phyloP scores from a whole-genome alignment of 75 land plant genomes.

The Cryptomeria japonica region DNA sequence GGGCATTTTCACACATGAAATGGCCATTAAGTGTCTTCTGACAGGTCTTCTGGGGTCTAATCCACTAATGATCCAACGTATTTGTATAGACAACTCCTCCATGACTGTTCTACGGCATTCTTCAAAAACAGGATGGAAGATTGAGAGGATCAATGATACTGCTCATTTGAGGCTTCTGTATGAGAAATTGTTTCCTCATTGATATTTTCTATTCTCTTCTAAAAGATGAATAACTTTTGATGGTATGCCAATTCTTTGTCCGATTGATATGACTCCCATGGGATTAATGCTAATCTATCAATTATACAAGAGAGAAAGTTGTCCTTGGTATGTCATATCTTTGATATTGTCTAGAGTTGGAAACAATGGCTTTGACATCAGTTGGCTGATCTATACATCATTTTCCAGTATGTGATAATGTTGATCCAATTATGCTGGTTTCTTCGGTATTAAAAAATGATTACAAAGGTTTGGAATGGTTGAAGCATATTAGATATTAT shows the following conservation, averaged over 20 bases:
- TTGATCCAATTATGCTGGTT: neutral
- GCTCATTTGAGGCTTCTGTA: slow-evolving; percentile 83
- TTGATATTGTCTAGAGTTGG: neutral
- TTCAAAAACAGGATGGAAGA: slow-evolving; percentile 74
- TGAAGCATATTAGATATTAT: neutral
- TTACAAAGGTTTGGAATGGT: neutral
- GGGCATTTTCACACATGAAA: slow-evolving; percentile 75
- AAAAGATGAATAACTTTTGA: neutral
- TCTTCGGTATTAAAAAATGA: neutral
- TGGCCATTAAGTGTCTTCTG: slow-evolving; percentile 79
- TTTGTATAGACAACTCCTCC: slow-evolving; percentile 81
- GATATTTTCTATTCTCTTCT: slow-evolving; percentile 3
- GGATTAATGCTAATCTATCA: neutral
- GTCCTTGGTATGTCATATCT: neutral
- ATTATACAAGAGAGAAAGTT: neutral
- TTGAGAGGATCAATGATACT: slow-evolving; percentile 76
- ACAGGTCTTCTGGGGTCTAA: slow-evolving; percentile 67
- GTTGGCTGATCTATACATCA: slow-evolving; percentile 7
- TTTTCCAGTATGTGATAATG: neutral
- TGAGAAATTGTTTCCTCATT: slow-evolving; percentile 14
- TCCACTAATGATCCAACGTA: slow-evolving; percentile 53
- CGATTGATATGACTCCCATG: neutral
- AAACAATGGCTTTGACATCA: neutral
- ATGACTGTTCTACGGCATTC: slow-evolving; percentile 70
- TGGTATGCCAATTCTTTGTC: neutral